Conservation (phyloP, 306 rosid genomes). For the Fragaria iinumae region DNA sequence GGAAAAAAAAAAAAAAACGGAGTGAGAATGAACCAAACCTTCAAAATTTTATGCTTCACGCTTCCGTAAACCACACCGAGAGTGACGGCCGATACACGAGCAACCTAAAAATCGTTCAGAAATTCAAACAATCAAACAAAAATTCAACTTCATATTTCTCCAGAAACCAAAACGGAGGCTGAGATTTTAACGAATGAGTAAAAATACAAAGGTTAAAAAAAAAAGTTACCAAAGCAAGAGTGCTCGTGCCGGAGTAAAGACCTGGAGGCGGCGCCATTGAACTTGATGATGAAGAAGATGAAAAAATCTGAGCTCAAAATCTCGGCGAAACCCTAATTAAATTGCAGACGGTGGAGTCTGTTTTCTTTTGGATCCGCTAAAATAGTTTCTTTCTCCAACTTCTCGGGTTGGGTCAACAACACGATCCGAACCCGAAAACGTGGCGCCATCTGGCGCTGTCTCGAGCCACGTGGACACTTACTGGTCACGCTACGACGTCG, state of each 20-base stretch:
- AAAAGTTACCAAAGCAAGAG: conserved; percentile 43
- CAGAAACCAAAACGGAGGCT: not conserved
- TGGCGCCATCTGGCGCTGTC: not conserved
- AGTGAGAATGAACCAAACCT: conserved; percentile 23
- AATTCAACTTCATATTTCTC: not conserved
- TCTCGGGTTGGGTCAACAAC: conserved; percentile 1
- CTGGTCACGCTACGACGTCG: not conserved
- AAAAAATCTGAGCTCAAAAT: conserved; percentile 5
- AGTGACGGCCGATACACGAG: conserved; percentile 49
- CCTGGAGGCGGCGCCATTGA: conserved; percentile 45
- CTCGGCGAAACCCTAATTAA: not conserved
- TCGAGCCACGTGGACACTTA: not conserved
- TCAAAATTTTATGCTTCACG: conserved; percentile 39
- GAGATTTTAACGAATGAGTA: not conserved
- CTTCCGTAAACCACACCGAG: conserved; percentile 43
- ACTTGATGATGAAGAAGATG: not conserved
- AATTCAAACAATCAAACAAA: not conserved
- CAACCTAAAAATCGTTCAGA: conserved; percentile 27
- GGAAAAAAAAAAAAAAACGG: not conserved
- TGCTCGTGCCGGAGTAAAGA: conserved; percentile 50
- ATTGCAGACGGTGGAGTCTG: not conserved
- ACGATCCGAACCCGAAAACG: not conserved
- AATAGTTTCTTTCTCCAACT: not conserved
- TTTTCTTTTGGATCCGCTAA: not conserved
- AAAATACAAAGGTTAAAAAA: not conserved